Evolutionary conservation across 345 rosid species (phyloP).

Genomic region (Gossypium mustelinum): DNA sequence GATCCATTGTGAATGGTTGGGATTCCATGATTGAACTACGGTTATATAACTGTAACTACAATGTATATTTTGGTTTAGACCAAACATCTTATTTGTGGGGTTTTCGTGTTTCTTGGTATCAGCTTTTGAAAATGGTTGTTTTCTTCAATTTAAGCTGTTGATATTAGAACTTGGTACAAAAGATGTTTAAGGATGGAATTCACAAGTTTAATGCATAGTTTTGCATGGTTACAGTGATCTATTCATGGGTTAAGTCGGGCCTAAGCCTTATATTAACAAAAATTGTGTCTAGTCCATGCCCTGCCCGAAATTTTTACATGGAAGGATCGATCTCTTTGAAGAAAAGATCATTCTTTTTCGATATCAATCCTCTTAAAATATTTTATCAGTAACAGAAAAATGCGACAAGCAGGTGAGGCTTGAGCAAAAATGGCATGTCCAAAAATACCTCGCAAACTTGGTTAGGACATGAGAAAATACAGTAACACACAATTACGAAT

Average conservation of each 20-base stretch:
- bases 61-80: background rate
- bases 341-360: no score
- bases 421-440: background rate
- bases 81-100: background rate
- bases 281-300: no score
- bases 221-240: background rate
- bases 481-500: background rate
- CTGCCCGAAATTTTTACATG: no score
- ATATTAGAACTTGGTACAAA: background rate
- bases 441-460: background rate
- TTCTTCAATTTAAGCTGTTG: background rate
- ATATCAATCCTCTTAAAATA: no score
- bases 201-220: background rate
- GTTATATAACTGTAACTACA: background rate
- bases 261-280: no score
- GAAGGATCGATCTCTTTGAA: no score
- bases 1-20: background rate
- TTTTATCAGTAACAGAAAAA: background rate
- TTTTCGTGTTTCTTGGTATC: background rate
- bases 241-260: no score
- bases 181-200: background rate
- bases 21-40: background rate
- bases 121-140: background rate
- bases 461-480: background rate
- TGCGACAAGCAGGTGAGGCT: background rate